phyloP scores from a whole-genome alignment of 352 stramenopile genomes.

The Elongisporangium prolatum region DNA sequence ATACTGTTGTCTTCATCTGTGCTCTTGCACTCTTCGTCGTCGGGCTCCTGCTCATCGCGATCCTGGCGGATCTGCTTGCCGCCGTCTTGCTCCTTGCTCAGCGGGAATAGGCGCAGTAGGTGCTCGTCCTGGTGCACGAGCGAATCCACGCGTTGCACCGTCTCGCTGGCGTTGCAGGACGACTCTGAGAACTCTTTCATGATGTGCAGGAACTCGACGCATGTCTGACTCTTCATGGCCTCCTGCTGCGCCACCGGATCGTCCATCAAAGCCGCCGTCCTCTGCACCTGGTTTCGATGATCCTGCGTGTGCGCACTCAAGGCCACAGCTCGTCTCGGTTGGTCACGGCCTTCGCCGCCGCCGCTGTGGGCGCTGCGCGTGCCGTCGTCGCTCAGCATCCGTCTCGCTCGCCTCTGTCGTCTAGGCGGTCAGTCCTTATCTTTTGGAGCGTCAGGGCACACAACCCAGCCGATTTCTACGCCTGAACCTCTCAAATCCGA shows the following conservation, averaged over 20 bases:
- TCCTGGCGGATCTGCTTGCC: conserved; percentile 7
- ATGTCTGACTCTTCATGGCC: conserved; percentile 49
- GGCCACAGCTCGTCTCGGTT: not conserved
- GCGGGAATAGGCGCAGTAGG: conserved; percentile 45
- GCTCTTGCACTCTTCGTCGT: conserved; percentile 2
- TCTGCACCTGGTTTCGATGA: not conserved
- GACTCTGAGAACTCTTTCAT: conserved; percentile 73
- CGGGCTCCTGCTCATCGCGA: conserved; percentile 13
- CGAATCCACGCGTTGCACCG: conserved; percentile 61
- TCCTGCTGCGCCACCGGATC: not conserved
- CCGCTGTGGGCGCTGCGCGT: not conserved
- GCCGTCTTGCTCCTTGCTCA: conserved; percentile 16
- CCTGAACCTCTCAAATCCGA: not conserved
- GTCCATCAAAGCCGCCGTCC: not conserved
- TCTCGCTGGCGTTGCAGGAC: conserved; percentile 57
- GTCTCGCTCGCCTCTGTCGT: not conserved
- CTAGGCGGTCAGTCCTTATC: not conserved
- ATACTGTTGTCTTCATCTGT: conserved; percentile 4
- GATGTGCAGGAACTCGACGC: conserved; percentile 65
- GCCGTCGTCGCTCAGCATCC: not conserved
- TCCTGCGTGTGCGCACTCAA: not conserved
- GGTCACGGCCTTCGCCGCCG: not conserved
- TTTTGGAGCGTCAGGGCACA: not conserved
- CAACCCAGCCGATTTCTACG: not conserved
- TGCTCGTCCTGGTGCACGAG: conserved; percentile 55